Conservation (phyloP, 2,329 filamentous ascomycete species). For the Aspergillus sojae region DNA sequence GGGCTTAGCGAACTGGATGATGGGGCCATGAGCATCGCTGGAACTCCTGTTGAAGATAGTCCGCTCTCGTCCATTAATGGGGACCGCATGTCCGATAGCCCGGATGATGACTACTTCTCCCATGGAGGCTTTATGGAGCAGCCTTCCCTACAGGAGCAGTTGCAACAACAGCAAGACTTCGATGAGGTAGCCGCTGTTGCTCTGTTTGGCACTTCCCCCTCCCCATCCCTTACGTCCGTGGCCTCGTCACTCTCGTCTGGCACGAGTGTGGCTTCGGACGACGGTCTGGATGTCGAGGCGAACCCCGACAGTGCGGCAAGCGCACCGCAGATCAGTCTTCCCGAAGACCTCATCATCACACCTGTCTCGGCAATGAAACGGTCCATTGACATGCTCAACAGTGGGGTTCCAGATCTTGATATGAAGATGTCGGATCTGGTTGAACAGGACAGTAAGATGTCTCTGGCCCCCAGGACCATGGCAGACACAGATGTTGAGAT, state of each 20-base stretch:
- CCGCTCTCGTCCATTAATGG: constrained; percentile 34
- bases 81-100: constrained; percentile 32
- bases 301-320: constrained; percentile 21
- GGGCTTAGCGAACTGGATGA: constrained; percentile 46
- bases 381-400: constrained; percentile 45
- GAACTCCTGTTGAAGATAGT: constrained; percentile 35
- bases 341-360: constrained; percentile 28
- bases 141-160: constrained; percentile 18
- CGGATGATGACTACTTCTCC: constrained; percentile 41
- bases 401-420: constrained; percentile 37
- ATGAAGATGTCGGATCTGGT: constrained; percentile 40
- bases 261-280: constrained; percentile 41
- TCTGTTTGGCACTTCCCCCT: constrained; percentile 46
- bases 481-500: constrained; percentile 39
- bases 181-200: constrained; percentile 39
- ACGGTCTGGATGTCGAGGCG: constrained; percentile 31
- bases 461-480: constrained; percentile 28
- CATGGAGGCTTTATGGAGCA: constrained; percentile 29
- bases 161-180: constrained; percentile 30
- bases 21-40: constrained; percentile 29
- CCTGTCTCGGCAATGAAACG: constrained; percentile 41
- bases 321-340: constrained; percentile 36
- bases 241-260: constrained; percentile 46
- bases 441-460: constrained; percentile 50
- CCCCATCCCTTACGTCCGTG: constrained; percentile 45